A percentile compares a stretch with the other conserved stretches of the same genome.
These are phyloP conservation scores for Cinnamomum chago DNA, from an alignment of 164 flowering plant species.

Conservation along the genomic window DNA sequence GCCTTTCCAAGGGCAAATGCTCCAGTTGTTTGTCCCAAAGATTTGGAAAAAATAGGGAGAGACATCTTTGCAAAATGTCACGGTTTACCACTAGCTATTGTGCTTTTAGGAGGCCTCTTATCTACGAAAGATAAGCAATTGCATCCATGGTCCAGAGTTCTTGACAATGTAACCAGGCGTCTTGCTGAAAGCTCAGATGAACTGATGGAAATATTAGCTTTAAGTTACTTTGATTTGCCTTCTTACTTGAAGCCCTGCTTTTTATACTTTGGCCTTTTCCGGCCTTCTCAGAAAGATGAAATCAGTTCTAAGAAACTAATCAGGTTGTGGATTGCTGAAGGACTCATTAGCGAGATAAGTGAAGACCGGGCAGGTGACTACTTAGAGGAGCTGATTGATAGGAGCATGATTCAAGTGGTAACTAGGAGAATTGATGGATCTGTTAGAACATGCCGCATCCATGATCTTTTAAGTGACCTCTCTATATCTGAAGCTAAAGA, in stretches of 20 bases:
- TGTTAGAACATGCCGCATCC: slow-evolving; percentile 37
- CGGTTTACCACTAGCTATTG: slow-evolving; percentile 43
- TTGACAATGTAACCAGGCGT: slow-evolving; percentile 23
- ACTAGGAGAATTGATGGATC: slow-evolving; percentile 8
- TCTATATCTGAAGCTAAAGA: not conserved
- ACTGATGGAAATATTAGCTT: not conserved
- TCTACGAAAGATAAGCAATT: not conserved
- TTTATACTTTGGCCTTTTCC: not conserved
- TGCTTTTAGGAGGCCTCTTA: slow-evolving; percentile 47
- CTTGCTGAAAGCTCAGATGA: not conserved
- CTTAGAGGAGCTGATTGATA: not conserved
- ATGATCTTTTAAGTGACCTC: slow-evolving; percentile 20
- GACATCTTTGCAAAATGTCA: slow-evolving; percentile 15
- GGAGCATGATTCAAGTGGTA: not conserved
- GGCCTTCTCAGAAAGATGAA: not conserved
- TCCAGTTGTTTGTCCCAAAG: not conserved
- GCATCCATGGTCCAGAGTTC: slow-evolving; percentile 29
- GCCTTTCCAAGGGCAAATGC: not conserved
- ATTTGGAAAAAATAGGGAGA: not conserved
- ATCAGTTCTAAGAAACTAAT: not conserved
- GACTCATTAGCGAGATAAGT: not conserved
- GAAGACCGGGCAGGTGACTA: not conserved
- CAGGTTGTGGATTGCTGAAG: not conserved
- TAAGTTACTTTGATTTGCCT: not conserved
- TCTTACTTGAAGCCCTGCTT: not conserved